Conservation (phyloP, 192 early-diverging fungal genomes). For the Linnemannia elongata region DNA sequence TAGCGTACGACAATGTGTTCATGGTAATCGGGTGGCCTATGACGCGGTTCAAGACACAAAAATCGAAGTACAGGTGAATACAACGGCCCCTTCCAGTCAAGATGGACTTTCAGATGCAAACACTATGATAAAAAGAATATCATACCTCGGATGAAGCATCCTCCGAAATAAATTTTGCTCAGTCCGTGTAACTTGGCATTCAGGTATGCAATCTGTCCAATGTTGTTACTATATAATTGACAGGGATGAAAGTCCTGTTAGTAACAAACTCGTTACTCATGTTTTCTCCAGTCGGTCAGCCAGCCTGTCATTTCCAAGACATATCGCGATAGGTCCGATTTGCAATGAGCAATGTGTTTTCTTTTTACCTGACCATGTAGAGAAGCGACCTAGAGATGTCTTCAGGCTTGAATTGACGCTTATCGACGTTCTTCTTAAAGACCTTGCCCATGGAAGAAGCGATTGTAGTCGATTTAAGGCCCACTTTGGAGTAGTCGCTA, state of each 20-base stretch:
- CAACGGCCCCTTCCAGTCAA: background rate
- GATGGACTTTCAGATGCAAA: background rate
- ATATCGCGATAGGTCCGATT: background rate
- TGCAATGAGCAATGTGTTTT: background rate
- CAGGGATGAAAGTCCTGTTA: background rate
- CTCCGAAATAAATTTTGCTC: conserved; percentile 94
- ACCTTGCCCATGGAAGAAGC: conserved; percentile 97
- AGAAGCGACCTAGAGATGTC: conserved; percentile 93
- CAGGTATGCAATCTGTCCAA: conserved; percentile 98
- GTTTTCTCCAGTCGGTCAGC: background rate
- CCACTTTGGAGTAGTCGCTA: conserved; percentile 90
- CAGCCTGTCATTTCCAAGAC: background rate
- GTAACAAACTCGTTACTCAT: background rate
- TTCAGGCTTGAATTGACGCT: conserved; percentile 73
- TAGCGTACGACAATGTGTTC: conserved; percentile 97
- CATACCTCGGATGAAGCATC: conserved; percentile 94
- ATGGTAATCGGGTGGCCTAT: conserved; percentile 94
- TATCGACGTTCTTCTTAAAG: conserved; percentile 83
- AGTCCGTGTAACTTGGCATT: conserved; percentile 95
- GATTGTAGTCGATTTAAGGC: conserved; percentile 93
- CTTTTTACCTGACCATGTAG: conserved; percentile 87
- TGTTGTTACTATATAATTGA: conserved; percentile 84
- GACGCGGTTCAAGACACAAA: background rate
- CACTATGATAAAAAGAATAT: background rate
- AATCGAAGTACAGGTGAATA: background rate